Conservation (phyloP, 257 asterid genomes). For the Vinca minor region DNA sequence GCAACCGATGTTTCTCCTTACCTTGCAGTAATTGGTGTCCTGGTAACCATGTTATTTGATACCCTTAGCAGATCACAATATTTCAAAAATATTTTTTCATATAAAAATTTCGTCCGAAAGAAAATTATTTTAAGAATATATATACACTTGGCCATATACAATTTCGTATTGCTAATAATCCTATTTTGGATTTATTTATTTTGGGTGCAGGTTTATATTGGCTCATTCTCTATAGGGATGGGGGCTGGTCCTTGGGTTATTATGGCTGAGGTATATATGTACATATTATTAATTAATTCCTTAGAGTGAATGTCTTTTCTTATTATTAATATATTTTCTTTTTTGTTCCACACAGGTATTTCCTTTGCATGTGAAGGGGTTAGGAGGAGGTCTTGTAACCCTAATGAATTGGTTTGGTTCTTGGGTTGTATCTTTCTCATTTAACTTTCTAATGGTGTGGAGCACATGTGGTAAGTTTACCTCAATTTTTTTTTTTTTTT, state of each 20-base stretch:
- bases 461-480: too few relatives aligned
- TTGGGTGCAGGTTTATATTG: constrained; percentile 14
- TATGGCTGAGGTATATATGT: constrained; percentile 17
- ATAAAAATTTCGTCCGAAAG: too few relatives aligned
- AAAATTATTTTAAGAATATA: too few relatives aligned
- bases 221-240: constrained; percentile 23
- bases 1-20: constrained; percentile 2
- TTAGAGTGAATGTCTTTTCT: too few relatives aligned
- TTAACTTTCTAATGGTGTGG: constrained; percentile 1
- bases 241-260: constrained; percentile 27
- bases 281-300: neutral
- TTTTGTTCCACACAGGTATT: constrained; percentile 10
- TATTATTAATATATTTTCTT: too few relatives aligned
- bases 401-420: constrained; percentile 22
- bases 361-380: constrained; percentile 23
- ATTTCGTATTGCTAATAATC: too few relatives aligned
- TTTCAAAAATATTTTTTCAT: too few relatives aligned
- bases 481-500: too few relatives aligned
- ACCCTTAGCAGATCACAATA: too few relatives aligned
- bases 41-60: constrained; percentile 1
- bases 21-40: constrained; percentile 14
- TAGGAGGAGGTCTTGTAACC: constrained; percentile 16
- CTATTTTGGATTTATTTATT: neutral
- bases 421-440: constrained; percentile 12
- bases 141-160: too few relatives aligned